These are phyloP conservation scores for Trametes punicea DNA, from an alignment of 768 basidiomycete species.

Conservation along the genomic window DNA sequence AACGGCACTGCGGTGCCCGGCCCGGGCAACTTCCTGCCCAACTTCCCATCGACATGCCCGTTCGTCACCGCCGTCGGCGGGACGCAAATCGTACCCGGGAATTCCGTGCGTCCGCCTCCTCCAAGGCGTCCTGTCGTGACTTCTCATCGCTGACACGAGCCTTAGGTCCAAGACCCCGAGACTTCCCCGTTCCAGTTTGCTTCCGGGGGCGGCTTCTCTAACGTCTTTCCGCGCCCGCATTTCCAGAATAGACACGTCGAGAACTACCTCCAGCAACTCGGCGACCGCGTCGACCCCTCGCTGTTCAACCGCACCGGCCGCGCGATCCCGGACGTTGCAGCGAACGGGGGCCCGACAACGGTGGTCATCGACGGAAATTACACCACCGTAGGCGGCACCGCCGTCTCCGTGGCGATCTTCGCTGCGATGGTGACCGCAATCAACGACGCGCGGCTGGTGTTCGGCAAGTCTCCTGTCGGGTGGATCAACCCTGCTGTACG, in stretches of 20 bases:
- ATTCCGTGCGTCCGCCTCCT: slow-evolving; percentile 18
- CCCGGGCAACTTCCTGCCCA: slow-evolving; percentile 37
- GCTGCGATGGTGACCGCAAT: slow-evolving; percentile 58
- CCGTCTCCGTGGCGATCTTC: slow-evolving; percentile 58
- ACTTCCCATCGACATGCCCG: slow-evolving; percentile 44
- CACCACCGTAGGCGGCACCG: slow-evolving; percentile 41
- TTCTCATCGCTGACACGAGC: too few relatives aligned
- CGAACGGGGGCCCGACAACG: slow-evolving; percentile 28
- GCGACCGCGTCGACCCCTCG: slow-evolving; percentile 21
- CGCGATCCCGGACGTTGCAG: slow-evolving; percentile 33
- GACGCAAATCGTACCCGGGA: slow-evolving; percentile 34
- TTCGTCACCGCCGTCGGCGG: slow-evolving; percentile 38
- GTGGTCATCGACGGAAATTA: slow-evolving; percentile 2
- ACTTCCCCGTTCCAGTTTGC: slow-evolving; percentile 29
- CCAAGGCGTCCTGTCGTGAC: not conserved
- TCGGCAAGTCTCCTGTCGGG: slow-evolving; percentile 28
- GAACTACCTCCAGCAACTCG: slow-evolving; percentile 28
- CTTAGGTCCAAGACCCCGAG: slow-evolving; percentile 31
- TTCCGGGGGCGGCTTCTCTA: slow-evolving; percentile 40
- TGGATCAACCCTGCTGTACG: slow-evolving; percentile 32
- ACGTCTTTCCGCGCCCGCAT: slow-evolving; percentile 35
- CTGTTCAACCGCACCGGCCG: slow-evolving; percentile 24
- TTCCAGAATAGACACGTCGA: slow-evolving; percentile 34
- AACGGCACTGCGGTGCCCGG: slow-evolving; percentile 11
- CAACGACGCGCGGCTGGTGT: slow-evolving; percentile 31